Evolutionary conservation across 225 moss, liverwort and hornwort species (phyloP).

Genomic region (Asterella californica): DNA sequence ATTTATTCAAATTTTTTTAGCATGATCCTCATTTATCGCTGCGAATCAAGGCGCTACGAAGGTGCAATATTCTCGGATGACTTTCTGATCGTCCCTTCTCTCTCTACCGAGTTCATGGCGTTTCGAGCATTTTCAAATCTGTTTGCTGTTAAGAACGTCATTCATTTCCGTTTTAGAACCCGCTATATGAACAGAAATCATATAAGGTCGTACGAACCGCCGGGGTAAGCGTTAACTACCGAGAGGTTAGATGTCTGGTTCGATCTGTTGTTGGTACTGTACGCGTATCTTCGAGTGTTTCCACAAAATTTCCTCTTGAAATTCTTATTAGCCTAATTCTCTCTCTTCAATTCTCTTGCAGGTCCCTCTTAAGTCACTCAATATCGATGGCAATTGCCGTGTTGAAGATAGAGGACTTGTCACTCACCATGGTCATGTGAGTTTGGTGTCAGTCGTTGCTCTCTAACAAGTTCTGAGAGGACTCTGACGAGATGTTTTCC

Average conservation of each 20-base stretch:
- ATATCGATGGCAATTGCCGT: conserved; percentile 83
- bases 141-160: too few relatives aligned
- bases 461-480: not conserved
- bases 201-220: too few relatives aligned
- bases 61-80: not conserved
- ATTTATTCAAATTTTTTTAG: not conserved
- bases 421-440: conserved; percentile 86
- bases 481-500: not conserved
- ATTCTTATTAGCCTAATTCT: not conserved
- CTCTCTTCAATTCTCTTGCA: conserved; percentile 22
- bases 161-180: too few relatives aligned
- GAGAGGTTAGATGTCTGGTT: not conserved
- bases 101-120: not conserved
- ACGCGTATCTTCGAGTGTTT: not conserved
- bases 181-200: too few relatives aligned
- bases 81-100: not conserved
- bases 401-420: conserved; percentile 82
- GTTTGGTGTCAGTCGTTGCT: conserved; percentile 18
- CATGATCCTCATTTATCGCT: not conserved
- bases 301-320: not conserved
- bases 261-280: not conserved
- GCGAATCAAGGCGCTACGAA: not conserved
- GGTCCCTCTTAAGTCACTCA: conserved; percentile 72
- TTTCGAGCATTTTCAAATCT: too few relatives aligned
- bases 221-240: too few relatives aligned